Evolutionary conservation across 2,329 filamentous ascomycete species (phyloP).

Genomic region (Celoporthe dispersa): DNA sequence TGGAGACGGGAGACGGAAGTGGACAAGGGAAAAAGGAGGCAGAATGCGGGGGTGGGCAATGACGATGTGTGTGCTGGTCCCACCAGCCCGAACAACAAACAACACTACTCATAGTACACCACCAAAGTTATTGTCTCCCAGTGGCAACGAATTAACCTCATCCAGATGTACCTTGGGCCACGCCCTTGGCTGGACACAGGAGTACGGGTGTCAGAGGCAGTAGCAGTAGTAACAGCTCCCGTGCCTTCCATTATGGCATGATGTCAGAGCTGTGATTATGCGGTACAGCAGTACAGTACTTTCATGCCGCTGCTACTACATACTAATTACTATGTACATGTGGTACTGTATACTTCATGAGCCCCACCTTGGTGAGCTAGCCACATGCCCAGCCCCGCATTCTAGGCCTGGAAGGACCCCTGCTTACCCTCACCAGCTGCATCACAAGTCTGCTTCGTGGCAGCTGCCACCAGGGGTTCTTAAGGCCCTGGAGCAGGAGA

Average conservation of each 20-base stretch:
- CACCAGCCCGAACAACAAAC: not conserved
- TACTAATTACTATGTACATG: not conserved
- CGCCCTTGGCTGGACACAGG: not conserved
- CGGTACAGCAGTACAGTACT: not conserved
- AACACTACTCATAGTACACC: not conserved
- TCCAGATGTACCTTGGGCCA: not conserved
- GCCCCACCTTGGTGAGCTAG: not conserved
- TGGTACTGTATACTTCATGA: not conserved
- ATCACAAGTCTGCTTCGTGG: not conserved
- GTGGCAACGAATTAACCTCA: not conserved
- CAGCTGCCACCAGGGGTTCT: not conserved
- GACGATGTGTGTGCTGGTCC: not conserved
- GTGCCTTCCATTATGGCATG: not conserved
- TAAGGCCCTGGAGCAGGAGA: not conserved
- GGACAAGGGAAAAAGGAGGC: not conserved
- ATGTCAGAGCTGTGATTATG: not conserved
- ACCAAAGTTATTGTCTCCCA: not conserved
- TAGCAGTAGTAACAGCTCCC: not conserved
- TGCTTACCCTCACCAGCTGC: not conserved
- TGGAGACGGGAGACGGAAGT: not conserved
- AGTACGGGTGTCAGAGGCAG: not conserved
- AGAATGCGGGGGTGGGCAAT: constrained; percentile 2
- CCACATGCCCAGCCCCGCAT: not conserved
- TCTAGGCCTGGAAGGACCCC: not conserved
- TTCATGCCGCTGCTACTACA: no score